Conservation (phyloP, 73 alveolate genomes). For the Paramecium caudatum region DNA sequence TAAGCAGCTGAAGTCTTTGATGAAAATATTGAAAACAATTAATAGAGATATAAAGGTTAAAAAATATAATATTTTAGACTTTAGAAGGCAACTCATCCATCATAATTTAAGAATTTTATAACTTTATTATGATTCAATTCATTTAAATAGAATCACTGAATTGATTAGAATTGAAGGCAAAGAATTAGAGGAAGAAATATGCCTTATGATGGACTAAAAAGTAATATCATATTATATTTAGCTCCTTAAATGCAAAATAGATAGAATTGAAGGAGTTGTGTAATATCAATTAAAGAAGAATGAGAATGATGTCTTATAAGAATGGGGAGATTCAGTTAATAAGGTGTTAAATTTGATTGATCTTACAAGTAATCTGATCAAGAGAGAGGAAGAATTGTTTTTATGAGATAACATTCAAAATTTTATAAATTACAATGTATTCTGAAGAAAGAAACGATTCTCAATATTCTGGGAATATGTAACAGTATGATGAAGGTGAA, state of each 20-base stretch:
- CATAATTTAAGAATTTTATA: conserved; percentile 92
- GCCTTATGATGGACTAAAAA: conserved; percentile 55
- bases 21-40: conserved; percentile 41
- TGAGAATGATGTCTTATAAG: conserved; percentile 71
- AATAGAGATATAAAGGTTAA: conserved; percentile 12
- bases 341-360: conserved; percentile 62
- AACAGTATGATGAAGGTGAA: conserved; percentile 39
- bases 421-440: not conserved
- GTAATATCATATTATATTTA: not conserved
- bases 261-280: conserved; percentile 61
- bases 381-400: conserved; percentile 75
- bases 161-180: conserved; percentile 55
- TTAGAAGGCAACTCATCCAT: conserved; percentile 90
- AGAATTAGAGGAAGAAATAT: conserved; percentile 74
- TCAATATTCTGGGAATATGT: not conserved
- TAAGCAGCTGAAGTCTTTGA: conserved; percentile 65
- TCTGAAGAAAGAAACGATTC: conserved; percentile 36
- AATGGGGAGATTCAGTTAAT: conserved; percentile 68
- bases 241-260: conserved; percentile 72
- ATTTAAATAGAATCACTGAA: conserved; percentile 84
- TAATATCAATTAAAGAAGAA: conserved; percentile 52
- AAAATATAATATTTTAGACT: conserved; percentile 70
- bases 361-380: conserved; percentile 73
- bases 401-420: conserved; percentile 25
- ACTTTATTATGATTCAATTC: conserved; percentile 86